Evolutionary conservation across 768 basidiomycete genomes (phyloP).

Genomic region (Agaricus bisporus): DNA sequence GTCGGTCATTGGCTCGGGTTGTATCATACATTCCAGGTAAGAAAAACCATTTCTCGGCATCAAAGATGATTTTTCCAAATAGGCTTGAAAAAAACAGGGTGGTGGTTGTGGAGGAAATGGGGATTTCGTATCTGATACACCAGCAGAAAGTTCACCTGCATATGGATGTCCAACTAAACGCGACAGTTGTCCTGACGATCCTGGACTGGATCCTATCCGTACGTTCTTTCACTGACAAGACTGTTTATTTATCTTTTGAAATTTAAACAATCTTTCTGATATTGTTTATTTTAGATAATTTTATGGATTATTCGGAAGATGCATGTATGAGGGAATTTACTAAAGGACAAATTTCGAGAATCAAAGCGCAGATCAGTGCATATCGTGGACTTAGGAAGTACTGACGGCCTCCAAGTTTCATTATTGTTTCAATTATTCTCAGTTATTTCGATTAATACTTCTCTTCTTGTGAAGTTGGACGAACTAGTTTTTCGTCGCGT

Average conservation of each 20-base stretch:
- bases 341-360: conserved; percentile 18
- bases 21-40: conserved; percentile 48
- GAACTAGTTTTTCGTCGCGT: no score
- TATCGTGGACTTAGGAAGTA: conserved; percentile 8
- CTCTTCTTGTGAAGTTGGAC: no score
- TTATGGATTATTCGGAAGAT: conserved; percentile 32
- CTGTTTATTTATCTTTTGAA: background rate
- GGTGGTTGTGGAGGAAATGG: conserved; percentile 31
- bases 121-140: conserved; percentile 29
- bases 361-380: conserved; percentile 4
- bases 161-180: conserved; percentile 24
- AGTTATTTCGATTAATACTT: no score
- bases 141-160: conserved; percentile 25
- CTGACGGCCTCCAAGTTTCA: background rate
- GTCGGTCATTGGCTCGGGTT: conserved; percentile 51
- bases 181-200: conserved; percentile 23
- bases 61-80: background rate
- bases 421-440: no score
- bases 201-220: conserved; percentile 30
- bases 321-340: conserved; percentile 30
- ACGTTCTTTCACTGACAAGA: conserved; percentile 6
- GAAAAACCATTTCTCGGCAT: conserved; percentile 15
- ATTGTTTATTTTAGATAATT: conserved; percentile 16
- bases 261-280: background rate
- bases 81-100: conserved; percentile 23